Conservation (phyloP, 495 filamentous ascomycete species). For the Extremus antarcticus region DNA sequence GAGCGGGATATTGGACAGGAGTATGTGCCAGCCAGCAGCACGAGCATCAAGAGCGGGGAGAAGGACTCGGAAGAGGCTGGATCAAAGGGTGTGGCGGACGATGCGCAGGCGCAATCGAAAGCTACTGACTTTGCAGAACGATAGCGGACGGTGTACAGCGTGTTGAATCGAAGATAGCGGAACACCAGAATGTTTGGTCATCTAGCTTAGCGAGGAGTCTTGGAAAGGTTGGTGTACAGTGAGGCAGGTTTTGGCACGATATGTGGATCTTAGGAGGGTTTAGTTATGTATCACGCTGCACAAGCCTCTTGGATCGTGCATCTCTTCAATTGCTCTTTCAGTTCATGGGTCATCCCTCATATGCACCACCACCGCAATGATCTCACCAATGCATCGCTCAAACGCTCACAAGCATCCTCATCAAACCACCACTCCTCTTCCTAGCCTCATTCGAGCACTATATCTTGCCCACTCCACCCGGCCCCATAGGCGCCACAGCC, state of each 20-base stretch:
- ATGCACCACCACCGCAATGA: not conserved
- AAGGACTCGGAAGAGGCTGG: not conserved
- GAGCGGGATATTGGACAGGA: not conserved
- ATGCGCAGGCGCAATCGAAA: not conserved
- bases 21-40: not conserved
- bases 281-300: no score
- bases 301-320: no score
- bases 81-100: not conserved
- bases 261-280: no score
- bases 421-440: no score
- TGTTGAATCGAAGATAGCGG: not conserved
- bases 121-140: not conserved
- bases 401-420: not conserved
- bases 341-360: no score
- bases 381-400: not conserved
- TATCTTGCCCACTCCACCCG: not conserved
- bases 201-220: not conserved
- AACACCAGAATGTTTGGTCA: not conserved
- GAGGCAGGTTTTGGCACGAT: no score
- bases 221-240: no score
- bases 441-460: not conserved
- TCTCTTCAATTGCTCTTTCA: no score
- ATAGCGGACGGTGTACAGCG: not conserved
- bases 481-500: not conserved
- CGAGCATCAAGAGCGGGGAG: not conserved